Base-by-base conservation (phyloP, 305 asterid genomes). In the Fraxinus baroniana region DNA sequence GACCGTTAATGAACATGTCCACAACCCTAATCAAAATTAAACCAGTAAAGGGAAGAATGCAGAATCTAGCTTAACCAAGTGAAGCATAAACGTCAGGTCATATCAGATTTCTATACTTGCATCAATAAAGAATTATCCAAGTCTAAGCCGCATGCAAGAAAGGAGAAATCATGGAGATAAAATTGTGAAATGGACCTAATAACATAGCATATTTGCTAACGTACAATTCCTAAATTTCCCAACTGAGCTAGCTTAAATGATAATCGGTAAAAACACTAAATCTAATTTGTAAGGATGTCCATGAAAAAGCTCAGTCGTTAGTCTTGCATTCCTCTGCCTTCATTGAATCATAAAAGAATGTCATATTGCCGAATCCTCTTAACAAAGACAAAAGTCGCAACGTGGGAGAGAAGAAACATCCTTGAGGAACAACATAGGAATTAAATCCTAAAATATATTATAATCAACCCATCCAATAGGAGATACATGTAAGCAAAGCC, bases 41-140 rank as follows among this genome's bases (percentile, higher is more conserved):
- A 3, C 3, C 64, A 49, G 26, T 7, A 72, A 78, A 76, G 70
- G 15, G 76, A 81, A 79, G 74, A 86, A 83, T 57, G 57, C 72
- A 41, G 15, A 41, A 41, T 41, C 24, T 57, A 57, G 20, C 68
- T 57, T 18, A n/a, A 55, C 66, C 66, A 55, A n/a, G 6, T 17
- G 7, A 55, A 55, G 24, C 66, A 55, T 55, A 55, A 55, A 55
- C 24, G 8, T 55, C 18, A n/a, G 8, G 22, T n/a, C 10, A 55
- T 0, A n/a, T 55, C 26, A 55, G 7, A n/a, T 20, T 37, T 55
- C 26, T 18, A n/a, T 5, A 55, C 7, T 74, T 10, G 52, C 0
- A 10, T 18, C 30, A 49, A 36, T 36, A 18, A 37, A 36, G 36
- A 18, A 7, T 15, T 8, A 9, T 9, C 78, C 8, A 28, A 3